A percentile compares a stretch with the other conserved stretches of the same genome.
Evolutionary conservation across 192 early-diverging fungal species (phyloP).

Genomic region (Gigaspora rosea): DNA sequence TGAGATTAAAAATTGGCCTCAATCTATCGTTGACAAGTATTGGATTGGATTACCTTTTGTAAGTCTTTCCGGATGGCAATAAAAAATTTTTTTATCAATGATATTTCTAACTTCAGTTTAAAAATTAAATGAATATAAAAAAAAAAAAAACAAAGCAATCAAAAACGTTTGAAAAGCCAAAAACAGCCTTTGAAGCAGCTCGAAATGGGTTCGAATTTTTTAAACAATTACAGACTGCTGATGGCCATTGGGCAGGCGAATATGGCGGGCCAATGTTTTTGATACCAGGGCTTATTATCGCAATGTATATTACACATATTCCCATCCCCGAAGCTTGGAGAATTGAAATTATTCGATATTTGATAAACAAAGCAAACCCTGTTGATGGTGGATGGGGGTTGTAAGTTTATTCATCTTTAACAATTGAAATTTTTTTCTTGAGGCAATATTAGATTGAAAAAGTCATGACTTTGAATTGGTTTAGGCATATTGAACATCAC

Average conservation of each 20-base stretch:
- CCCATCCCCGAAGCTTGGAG: conserved; percentile 62
- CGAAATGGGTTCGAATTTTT: conserved; percentile 92
- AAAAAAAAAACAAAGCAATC: conserved; percentile 23
- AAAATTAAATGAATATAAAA: background rate
- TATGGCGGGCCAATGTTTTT: conserved; percentile 99
- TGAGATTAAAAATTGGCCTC: conserved; percentile 63
- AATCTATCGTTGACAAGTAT: conserved; percentile 82
- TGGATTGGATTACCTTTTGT: conserved; percentile 72
- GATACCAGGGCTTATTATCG: conserved; percentile 86
- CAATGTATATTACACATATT: conserved; percentile 82
- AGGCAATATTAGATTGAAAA: background rate
- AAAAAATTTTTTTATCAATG: background rate
- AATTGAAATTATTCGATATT: conserved; percentile 85
- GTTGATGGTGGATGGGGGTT: conserved; percentile 98
- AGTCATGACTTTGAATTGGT: background rate
- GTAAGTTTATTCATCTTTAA: conserved; percentile 44
- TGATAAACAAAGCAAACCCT: conserved; percentile 76
- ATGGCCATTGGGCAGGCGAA: conserved; percentile 95
- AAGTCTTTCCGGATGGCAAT: background rate
- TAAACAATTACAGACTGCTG: conserved; percentile 80
- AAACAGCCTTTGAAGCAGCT: conserved; percentile 78
- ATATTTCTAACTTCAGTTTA: background rate
- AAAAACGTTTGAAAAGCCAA: conserved; percentile 52
- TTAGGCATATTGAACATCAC: conserved; percentile 83
- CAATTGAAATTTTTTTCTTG: background rate